Conservation (phyloP, 2,329 filamentous ascomycete genomes). For the Apiospora malaysiana region DNA sequence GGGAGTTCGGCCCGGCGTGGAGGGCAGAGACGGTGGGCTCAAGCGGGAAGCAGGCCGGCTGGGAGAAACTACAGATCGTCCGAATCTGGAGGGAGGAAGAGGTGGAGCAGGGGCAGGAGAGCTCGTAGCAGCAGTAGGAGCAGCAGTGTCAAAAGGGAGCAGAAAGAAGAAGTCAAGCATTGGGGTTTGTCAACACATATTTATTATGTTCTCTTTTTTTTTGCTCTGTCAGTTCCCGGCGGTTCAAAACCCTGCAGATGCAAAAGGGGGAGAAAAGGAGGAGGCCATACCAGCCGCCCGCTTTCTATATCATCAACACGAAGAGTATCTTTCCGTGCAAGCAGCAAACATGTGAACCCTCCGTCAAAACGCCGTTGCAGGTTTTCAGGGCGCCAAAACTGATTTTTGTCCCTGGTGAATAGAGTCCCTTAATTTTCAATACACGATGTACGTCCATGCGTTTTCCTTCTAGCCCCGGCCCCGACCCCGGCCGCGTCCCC, state of each 20-base stretch:
- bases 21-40: conserved; percentile 76
- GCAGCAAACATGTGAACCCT: conserved; percentile 4
- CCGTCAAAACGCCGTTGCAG: conserved; percentile 13
- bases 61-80: conserved; percentile 92
- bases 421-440: neutral
- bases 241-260: conserved; percentile 1
- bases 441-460: neutral
- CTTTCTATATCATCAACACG: conserved; percentile 26
- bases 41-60: conserved; percentile 87
- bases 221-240: conserved; percentile 29
- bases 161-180: neutral
- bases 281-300: conserved; percentile 36
- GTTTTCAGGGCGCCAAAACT: neutral
- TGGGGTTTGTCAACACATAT: conserved; percentile 9
- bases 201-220: conserved; percentile 25
- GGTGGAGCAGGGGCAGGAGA: conserved; percentile 26
- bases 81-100: conserved; percentile 73
- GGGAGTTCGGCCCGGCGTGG: conserved; percentile 65
- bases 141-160: neutral
- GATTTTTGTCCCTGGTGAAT: neutral
- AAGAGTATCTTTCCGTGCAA: conserved; percentile 17
- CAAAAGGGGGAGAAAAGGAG: conserved; percentile 24
- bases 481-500: conserved; percentile 60
- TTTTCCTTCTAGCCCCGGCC: conserved; percentile 33
- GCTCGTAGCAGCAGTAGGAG: neutral